Evolutionary conservation across 345 rosid genomes (phyloP), one percentile per base, ranked within the genome.

Genomic region (Carallia pectinifolia): DNA sequence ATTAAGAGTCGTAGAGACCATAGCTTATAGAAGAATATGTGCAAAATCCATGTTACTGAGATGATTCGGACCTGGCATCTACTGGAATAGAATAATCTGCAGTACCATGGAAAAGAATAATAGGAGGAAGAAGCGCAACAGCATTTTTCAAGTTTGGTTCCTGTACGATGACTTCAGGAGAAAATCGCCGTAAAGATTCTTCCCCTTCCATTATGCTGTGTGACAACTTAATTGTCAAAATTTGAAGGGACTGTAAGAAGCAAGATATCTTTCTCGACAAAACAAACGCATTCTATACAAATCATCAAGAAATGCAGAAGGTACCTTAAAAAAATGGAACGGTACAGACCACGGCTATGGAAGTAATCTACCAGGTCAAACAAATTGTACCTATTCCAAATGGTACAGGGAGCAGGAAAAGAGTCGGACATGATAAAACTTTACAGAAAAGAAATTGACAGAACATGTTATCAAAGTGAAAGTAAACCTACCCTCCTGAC

Each of bases 141-240:
- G 91, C 85, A 67, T 72, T 79, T 71, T 75, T 82, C 66, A 78
- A 52, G 74, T 80, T 81, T 54, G 89, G 88, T 67, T 88, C 91
- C 80, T 75, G 92, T 40, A 86, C 90, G 52, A 92, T 73, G 23
- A 92, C 77, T 77, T 92, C 99, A 4, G 99, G 97, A 72, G 99
- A 95, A 82, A 71, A 95, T 69, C 81, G 86, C 67, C 47, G 72
- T 73, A 95, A 75, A 59, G 96, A 92, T 72, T 88, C 84, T 73
- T 95, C 98, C 70, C 98, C 98, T 78, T 90, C 98, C 99, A 95
- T 95, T 71, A 95, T 92, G 77, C 97, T 92, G 87, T 31, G 54
- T 38, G 63, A 74, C 62, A 60, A 69, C 59, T 54, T 63, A 72
- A 10, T 50, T 62, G 39, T 58, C 29, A 69, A 61, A 23, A 58